Base-by-base conservation (phyloP, 306 rosid genomes). In the Dryas alaskensis region DNA sequence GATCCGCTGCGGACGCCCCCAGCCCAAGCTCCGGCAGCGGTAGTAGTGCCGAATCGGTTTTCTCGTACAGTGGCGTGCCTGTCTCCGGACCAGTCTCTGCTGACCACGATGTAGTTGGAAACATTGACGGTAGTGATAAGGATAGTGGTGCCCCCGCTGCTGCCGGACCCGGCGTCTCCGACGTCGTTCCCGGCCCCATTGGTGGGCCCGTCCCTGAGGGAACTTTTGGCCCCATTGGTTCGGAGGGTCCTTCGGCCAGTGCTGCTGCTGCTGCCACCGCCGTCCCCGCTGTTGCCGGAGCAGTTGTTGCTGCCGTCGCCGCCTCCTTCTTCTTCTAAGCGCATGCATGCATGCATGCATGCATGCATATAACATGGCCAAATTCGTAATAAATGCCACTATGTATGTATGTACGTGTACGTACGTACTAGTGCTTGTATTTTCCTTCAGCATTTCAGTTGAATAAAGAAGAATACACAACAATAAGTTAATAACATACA, bases 141-240 rank as follows among this genome's bases (percentile, higher is more conserved):
- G 74, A 16, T 0, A 73, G n/a, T 1, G 49, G 58, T 10, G 55
- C 12, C 8, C 42, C 70, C 0, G 17, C 55, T 0, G 37, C 44
- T 9, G 9, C 17, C 7, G 52, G 53, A 1, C 16, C 7, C 5
- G 45, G 61, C 22, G 46, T 14, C 40, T 4, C 74, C 51, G 74
- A 40, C 4, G 6, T 70, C 17, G 4, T 48, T 10, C 65, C 75
- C 16, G 65, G 65, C 50, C 9, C 65, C 3, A 10, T 70, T 12
- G 75, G 75, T 22, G 65, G 52, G 13, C 65, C 75, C 11, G 48
- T 62, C 0, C 78, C 75, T 7, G 78, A 60, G 1, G 90, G 57
- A 9, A 83, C 92, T 9, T 16, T 86, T 3, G 89, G 93, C 16
- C 88, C 88, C 3, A 87, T 17, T 4, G 59, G 4, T 50, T 48